phyloP scores from a whole-genome alignment of 1,284 basidiomycete species.

The Flammula alnicola region DNA sequence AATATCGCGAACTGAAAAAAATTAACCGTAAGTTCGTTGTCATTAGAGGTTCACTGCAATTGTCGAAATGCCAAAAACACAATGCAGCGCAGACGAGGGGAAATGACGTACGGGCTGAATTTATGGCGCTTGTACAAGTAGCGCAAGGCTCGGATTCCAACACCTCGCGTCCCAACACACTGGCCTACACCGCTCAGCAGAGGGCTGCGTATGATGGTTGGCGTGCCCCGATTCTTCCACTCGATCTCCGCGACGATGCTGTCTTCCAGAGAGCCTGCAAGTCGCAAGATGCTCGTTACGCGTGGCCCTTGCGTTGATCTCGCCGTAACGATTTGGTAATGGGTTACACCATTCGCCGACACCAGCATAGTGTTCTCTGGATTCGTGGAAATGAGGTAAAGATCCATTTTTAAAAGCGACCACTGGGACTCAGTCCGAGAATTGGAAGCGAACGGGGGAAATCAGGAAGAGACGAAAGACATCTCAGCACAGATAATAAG shows the following conservation, averaged over 20 bases:
- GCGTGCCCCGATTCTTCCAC: conserved; percentile 46
- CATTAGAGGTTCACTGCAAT: no score
- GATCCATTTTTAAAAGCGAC: conserved; percentile 41
- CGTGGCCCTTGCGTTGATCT: conserved; percentile 34
- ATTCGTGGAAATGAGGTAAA: conserved; percentile 55
- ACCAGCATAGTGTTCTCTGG: conserved; percentile 52
- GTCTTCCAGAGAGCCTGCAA: conserved; percentile 38
- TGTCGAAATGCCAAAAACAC: no score
- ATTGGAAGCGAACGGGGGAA: background rate
- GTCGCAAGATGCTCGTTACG: conserved; percentile 44
- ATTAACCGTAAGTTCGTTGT: no score
- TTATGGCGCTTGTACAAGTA: conserved; percentile 48
- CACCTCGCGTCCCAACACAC: conserved; percentile 30
- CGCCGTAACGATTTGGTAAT: conserved; percentile 50
- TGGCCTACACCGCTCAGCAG: conserved; percentile 37
- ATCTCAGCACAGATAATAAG: conserved; percentile 1
- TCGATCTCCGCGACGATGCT: conserved; percentile 52
- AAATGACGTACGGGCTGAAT: conserved; percentile 48
- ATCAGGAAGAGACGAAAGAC: background rate
- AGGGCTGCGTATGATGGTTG: conserved; percentile 48
- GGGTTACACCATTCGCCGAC: conserved; percentile 51
- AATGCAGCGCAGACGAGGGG: no score
- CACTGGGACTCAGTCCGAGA: background rate
- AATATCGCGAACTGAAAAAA: conserved; percentile 48
- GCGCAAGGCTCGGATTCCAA: conserved; percentile 39